phyloP scores from a whole-genome alignment of 257 asterid species.

The Przewalskia tangutica region DNA sequence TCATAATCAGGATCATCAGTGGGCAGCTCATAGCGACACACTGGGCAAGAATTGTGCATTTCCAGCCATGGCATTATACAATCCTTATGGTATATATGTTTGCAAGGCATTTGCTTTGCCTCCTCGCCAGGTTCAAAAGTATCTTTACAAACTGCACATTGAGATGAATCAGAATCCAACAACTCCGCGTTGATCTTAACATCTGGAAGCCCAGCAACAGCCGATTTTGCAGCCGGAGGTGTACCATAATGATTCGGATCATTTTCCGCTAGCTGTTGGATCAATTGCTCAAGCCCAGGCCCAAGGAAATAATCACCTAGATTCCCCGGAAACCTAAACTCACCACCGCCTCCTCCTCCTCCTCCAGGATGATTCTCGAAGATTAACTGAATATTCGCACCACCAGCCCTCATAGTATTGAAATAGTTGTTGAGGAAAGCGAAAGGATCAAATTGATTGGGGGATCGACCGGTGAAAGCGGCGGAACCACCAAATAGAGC shows the following conservation, averaged over 20 bases:
- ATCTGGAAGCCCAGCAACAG: slow-evolving; percentile 58
- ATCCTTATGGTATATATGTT: slow-evolving; percentile 75
- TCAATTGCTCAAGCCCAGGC: slow-evolving; percentile 78
- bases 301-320: slow-evolving; percentile 73
- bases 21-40: slow-evolving; percentile 80
- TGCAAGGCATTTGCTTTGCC: slow-evolving; percentile 79
- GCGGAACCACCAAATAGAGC: slow-evolving; percentile 11
- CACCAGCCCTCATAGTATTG: slow-evolving; percentile 42
- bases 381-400: slow-evolving; percentile 58
- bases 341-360: not conserved
- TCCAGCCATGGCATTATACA: slow-evolving; percentile 89
- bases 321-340: slow-evolving; percentile 41
- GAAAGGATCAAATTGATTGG: slow-evolving; percentile 52
- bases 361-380: slow-evolving; percentile 37
- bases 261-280: slow-evolving; percentile 75
- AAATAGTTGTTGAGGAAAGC: slow-evolving; percentile 44
- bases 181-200: slow-evolving; percentile 37
- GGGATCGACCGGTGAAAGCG: slow-evolving; percentile 19
- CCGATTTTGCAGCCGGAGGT: slow-evolving; percentile 78
- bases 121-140: slow-evolving; percentile 50
- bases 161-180: slow-evolving; percentile 51
- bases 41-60: slow-evolving; percentile 88
- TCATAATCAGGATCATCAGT: slow-evolving; percentile 87
- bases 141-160: slow-evolving; percentile 86
- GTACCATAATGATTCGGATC: slow-evolving; percentile 85